Evolutionary conservation across 176 grass and related monocot genomes (phyloP).

Genomic region (Avena eriantha): DNA sequence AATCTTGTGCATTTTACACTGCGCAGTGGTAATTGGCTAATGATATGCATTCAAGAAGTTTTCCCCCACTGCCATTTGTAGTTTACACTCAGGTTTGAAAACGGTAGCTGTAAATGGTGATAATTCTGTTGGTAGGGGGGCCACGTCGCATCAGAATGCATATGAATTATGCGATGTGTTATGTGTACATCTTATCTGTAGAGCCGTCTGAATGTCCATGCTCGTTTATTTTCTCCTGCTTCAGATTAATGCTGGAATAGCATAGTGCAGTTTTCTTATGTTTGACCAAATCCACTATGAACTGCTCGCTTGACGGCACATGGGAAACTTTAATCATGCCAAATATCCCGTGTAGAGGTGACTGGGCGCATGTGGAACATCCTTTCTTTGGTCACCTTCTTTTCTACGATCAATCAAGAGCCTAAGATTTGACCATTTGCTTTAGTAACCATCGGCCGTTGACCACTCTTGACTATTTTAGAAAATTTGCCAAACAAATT

Average conservation of each 20-base stretch:
- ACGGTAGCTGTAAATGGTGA: neutral
- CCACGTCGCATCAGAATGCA: neutral
- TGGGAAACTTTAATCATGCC: neutral
- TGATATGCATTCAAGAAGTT: neutral
- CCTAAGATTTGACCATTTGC: neutral
- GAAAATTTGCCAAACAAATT: too few species aligned
- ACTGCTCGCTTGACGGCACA: neutral
- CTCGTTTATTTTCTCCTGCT: neutral
- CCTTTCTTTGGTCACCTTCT: neutral
- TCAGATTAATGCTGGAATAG: neutral
- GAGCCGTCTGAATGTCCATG: neutral
- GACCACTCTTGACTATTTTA: too few species aligned
- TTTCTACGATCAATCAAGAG: neutral
- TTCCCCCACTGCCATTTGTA: neutral
- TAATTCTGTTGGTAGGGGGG: constrained; percentile 3
- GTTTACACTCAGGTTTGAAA: neutral
- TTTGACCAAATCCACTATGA: neutral
- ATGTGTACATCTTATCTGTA: neutral
- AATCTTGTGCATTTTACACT: neutral
- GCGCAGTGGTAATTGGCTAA: neutral
- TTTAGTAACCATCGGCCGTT: neutral
- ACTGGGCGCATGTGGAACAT: neutral
- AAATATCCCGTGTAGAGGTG: neutral
- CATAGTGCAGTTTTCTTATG: neutral
- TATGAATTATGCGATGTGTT: neutral